Percentiles rank a stretch among this genome's conserved stretches.
Evolutionary conservation across 2,329 filamentous ascomycete species (phyloP).

Genomic region (Fusarium chuoi): DNA sequence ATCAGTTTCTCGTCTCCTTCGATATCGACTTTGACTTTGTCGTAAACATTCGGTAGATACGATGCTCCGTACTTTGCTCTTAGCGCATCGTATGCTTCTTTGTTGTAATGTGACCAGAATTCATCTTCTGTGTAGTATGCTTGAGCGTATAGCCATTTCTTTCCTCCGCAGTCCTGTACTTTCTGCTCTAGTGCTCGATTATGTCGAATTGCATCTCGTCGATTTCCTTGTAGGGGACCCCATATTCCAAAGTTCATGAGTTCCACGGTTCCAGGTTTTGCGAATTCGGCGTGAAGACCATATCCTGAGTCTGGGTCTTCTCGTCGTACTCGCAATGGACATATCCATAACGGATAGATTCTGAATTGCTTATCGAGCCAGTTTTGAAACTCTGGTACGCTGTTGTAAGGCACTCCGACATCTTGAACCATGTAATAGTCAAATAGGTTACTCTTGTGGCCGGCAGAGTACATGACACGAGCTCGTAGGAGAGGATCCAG

Average conservation of each 20-base stretch:
- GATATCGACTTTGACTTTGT: conserved; percentile 70
- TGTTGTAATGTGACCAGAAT: conserved; percentile 74
- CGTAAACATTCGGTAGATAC: conserved; percentile 71
- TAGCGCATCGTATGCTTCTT: conserved; percentile 66
- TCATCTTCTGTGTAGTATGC: conserved; percentile 74
- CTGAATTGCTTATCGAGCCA: conserved; percentile 58
- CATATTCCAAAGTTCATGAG: conserved; percentile 73
- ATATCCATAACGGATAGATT: conserved; percentile 68
- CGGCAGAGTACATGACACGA: conserved; percentile 71
- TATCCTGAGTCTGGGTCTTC: conserved; percentile 54
- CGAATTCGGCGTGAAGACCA: conserved; percentile 60
- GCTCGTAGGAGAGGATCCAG: conserved; percentile 72
- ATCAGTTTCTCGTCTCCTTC: conserved; percentile 47
- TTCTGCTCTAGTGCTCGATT: conserved; percentile 71
- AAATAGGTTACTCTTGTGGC: conserved; percentile 69
- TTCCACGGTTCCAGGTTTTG: conserved; percentile 50
- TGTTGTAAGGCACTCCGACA: conserved; percentile 61
- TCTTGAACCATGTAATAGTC: conserved; percentile 74
- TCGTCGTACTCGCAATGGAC: conserved; percentile 59
- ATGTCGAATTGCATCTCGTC: conserved; percentile 58
- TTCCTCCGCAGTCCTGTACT: conserved; percentile 68
- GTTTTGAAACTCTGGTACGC: conserved; percentile 55
- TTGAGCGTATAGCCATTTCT: conserved; percentile 77
- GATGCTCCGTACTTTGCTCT: conserved; percentile 67
- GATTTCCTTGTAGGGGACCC: conserved; percentile 59